Conservation (phyloP, 2,329 filamentous ascomycete species). For the Mariannaea sp. region DNA sequence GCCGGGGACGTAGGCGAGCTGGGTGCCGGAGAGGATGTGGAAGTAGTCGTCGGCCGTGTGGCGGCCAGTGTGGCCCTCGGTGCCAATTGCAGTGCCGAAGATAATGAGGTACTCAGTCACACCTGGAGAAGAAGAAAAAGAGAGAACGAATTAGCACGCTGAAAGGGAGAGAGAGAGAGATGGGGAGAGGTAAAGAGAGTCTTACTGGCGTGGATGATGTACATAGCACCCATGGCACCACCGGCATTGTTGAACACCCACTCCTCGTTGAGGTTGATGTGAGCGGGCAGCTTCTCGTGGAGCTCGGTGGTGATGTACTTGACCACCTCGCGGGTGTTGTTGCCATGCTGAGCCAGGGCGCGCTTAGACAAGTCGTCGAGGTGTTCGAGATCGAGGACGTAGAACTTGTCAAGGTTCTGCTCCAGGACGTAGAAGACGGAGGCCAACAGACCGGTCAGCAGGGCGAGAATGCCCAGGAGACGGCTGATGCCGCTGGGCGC, state of each 20-base stretch:
- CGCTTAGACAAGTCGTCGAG: conserved; percentile 71
- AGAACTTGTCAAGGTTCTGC: conserved; percentile 66
- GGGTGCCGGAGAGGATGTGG: conserved; percentile 80
- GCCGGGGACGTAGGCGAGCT: conserved; percentile 75
- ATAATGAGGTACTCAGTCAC: conserved; percentile 91
- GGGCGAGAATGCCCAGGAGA: conserved; percentile 55
- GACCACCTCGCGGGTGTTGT: conserved; percentile 73
- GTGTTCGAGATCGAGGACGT: conserved; percentile 73
- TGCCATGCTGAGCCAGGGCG: conserved; percentile 71
- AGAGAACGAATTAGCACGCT: conserved; percentile 13
- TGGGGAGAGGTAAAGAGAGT: not conserved
- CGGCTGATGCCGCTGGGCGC: conserved; percentile 38
- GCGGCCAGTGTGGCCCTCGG: conserved; percentile 84
- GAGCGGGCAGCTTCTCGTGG: conserved; percentile 50
- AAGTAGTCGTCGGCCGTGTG: conserved; percentile 96
- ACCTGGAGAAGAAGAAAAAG: no score
- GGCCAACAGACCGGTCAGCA: conserved; percentile 59
- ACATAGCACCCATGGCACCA: conserved; percentile 91
- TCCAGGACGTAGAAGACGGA: conserved; percentile 61
- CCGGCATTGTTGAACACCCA: conserved; percentile 94
- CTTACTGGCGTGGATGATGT: conserved; percentile 83
- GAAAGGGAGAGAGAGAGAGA: not conserved
- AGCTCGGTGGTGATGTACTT: conserved; percentile 73
- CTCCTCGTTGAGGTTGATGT: conserved; percentile 75
- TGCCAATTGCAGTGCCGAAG: conserved; percentile 82